These are phyloP conservation scores for Ceratocystis harringtonii DNA, from an alignment of 2,329 filamentous ascomycete species.

Conservation along the genomic window DNA sequence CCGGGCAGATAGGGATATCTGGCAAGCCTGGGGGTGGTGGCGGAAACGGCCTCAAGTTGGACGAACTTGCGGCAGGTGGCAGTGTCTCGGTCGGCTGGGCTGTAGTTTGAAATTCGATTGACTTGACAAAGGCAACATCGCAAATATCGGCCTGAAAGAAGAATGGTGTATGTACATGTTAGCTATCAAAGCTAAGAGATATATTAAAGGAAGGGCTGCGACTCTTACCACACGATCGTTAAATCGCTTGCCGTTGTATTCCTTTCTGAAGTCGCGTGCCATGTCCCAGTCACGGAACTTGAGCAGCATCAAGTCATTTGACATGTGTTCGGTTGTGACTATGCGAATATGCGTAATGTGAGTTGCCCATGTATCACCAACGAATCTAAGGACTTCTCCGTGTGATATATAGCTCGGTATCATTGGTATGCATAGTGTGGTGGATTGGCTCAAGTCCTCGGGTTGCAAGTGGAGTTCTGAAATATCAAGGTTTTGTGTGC, in stretches of 20 bases:
- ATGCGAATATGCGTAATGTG: constrained; percentile 88
- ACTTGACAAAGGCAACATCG: constrained; percentile 87
- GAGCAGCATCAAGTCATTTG: constrained; percentile 88
- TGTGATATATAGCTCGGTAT: constrained; percentile 90
- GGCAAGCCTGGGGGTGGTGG: constrained; percentile 66
- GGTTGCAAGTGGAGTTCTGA: not conserved
- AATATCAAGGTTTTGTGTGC: constrained; percentile 37
- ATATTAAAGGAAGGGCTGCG: not conserved
- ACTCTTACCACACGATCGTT: constrained; percentile 66
- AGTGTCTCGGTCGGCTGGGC: constrained; percentile 35
- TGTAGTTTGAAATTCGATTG: constrained; percentile 67
- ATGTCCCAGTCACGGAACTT: constrained; percentile 68
- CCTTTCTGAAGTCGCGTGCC: constrained; percentile 64
- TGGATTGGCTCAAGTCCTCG: constrained; percentile 54
- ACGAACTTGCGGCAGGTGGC: constrained; percentile 27
- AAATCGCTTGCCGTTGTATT: constrained; percentile 88
- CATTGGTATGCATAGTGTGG: constrained; percentile 76
- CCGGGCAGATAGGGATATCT: constrained; percentile 87
- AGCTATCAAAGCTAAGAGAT: not conserved
- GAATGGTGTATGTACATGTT: constrained; percentile 17
- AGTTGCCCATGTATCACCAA: constrained; percentile 73
- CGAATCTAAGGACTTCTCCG: constrained; percentile 77
- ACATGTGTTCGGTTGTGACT: constrained; percentile 76
- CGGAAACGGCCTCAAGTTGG: constrained; percentile 43
- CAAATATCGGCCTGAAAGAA: constrained; percentile 63